These are phyloP conservation scores for Aspergillus fijiensis DNA, from an alignment of 2,329 filamentous ascomycete genomes.

Conservation along the genomic window DNA sequence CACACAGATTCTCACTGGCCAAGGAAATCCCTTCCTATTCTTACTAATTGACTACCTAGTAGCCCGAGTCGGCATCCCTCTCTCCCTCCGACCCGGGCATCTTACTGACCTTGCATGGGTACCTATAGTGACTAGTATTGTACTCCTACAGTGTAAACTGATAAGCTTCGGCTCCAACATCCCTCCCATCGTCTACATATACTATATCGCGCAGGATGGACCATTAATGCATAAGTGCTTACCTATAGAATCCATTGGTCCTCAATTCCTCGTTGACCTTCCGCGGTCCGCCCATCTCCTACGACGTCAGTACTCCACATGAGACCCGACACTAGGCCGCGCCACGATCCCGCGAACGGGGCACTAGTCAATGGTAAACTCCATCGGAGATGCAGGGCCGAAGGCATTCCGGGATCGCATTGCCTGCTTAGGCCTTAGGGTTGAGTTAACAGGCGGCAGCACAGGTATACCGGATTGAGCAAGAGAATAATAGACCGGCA, in stretches of 20 bases:
- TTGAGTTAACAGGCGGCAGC: not conserved
- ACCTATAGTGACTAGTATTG: no score
- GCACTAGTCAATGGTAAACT: slow-evolving; percentile 17
- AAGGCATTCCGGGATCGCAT: slow-evolving; percentile 10
- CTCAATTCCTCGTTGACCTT: not conserved
- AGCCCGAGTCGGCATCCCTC: no score
- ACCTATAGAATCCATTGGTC: not conserved
- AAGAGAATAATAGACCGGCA: not conserved
- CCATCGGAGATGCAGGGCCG: slow-evolving; percentile 5
- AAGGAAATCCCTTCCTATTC: no score
- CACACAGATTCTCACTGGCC: no score
- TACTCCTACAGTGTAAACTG: no score
- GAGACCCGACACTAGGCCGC: slow-evolving; percentile 11
- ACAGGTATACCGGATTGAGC: slow-evolving; percentile 11
- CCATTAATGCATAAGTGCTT: no score
- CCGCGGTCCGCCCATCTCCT: not conserved
- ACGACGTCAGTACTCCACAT: not conserved
- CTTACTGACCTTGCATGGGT: no score
- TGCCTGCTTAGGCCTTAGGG: slow-evolving; percentile 13
- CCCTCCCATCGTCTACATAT: no score
- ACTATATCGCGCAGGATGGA: no score
- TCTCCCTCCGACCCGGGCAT: no score
- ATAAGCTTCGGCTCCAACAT: no score
- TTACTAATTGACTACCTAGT: no score
- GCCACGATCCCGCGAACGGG: slow-evolving; percentile 19